phyloP scores from a whole-genome alignment of 371 early-diverging fungal species.

The Actinomucor elegans region DNA sequence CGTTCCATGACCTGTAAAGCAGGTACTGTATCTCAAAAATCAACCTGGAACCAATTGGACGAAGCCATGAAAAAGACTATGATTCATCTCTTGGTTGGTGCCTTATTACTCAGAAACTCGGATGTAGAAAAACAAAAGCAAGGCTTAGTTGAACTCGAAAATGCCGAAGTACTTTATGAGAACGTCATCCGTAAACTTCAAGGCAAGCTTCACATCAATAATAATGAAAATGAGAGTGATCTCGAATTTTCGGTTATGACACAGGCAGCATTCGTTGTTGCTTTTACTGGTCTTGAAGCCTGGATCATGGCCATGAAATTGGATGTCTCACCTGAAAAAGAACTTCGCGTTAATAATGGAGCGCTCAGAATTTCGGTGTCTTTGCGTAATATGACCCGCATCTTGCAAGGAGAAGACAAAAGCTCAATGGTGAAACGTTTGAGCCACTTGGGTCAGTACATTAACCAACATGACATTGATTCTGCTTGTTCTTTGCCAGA shows the following conservation, averaged over 20 bases:
- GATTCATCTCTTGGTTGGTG: conserved; percentile 31
- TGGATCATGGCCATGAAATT: conserved; percentile 35
- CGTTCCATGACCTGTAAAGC: conserved; percentile 19
- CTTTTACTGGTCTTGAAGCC: conserved; percentile 34
- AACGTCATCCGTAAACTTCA: conserved; percentile 6
- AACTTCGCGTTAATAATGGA: conserved; percentile 12
- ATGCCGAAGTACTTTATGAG: conserved; percentile 18
- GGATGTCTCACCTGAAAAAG: conserved; percentile 12
- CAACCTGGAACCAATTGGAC: conserved; percentile 21
- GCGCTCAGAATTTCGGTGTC: conserved; percentile 5
- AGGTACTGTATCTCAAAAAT: conserved; percentile 15
- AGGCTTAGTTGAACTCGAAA: conserved; percentile 27
- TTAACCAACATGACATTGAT: conserved; percentile 31
- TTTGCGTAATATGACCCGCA: conserved; percentile 37
- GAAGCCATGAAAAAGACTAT: conserved; percentile 27
- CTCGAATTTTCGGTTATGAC: conserved; percentile 33
- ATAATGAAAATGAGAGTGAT: conserved; percentile 1
- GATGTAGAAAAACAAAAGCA: conserved; percentile 20
- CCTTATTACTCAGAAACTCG: conserved; percentile 18
- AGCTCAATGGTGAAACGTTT: conserved; percentile 31
- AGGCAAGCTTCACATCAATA: not conserved
- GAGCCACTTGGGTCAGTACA: conserved; percentile 25
- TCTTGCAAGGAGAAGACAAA: conserved; percentile 15
- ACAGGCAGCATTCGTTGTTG: conserved; percentile 38
- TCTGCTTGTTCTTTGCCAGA: conserved; percentile 31